Base-by-base conservation (phyloP, 345 rosid genomes). In the Arabis hirsuta region DNA sequence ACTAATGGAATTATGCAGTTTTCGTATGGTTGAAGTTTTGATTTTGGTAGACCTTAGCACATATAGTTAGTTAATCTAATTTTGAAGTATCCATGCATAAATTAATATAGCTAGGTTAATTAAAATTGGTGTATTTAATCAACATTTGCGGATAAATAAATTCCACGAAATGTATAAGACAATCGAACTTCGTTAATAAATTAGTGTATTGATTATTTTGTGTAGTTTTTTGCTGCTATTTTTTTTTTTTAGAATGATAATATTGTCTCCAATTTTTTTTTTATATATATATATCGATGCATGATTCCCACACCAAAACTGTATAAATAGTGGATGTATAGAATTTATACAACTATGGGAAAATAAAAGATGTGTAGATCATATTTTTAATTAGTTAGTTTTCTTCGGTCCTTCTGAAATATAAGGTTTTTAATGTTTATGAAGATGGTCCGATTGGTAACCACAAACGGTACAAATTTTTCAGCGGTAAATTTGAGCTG, bases 381-480 rank as follows among this genome's bases (percentile, higher is more conserved):
- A 8, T 42, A 61, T 42, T 9, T 60, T 42, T 60, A 24, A 4
- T 13, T 43, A 26, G 24, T 41, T 9, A 45, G 32, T 20, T 45
- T 45, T 62, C 10, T 61, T 52, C 34, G 27, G 14, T 59, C 51
- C 42, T 26, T 48, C 42, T 43, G 55, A 72, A 53, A 45, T 38
- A 54, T 54, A 54, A 63, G 26, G 2, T 27, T 56, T 26, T 47
- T 39, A 57, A 41, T 66, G 61, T 66, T 31, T 42, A 36, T 34
- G 55, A 60, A 42, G 48, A n/a, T n/a, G n/a, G 24, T 22, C 24
- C 24, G 24, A 22, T 22, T 22, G 24, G 24, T 22, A 22, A 22
- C 24, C 24, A 22, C 24, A 22, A 22, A 0, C 24, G 1, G 24
- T 22, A 22, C 24, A 22, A 22, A 2, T 22, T 22, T 22, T 22